These are phyloP conservation scores for Talaromyces trachyspermus DNA, from an alignment of 495 filamentous ascomycete genomes.

Conservation along the genomic window DNA sequence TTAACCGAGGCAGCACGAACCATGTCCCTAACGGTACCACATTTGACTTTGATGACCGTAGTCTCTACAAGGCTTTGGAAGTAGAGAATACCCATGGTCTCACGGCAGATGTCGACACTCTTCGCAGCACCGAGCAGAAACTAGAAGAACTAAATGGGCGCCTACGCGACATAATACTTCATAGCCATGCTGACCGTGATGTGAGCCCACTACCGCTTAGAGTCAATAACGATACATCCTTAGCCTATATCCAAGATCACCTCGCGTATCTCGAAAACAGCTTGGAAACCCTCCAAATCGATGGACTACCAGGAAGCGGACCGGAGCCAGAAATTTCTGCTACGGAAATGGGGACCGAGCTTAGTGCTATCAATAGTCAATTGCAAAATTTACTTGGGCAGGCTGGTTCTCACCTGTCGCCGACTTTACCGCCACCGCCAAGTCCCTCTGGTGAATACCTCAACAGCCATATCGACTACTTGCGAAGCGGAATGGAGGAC, in stretches of 20 bases:
- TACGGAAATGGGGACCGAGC: slow-evolving; percentile 15
- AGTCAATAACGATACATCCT: slow-evolving; percentile 16
- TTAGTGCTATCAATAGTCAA: slow-evolving; percentile 44
- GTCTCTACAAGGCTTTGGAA: slow-evolving; percentile 67
- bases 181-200: slow-evolving; percentile 43
- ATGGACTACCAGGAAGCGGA: slow-evolving; percentile 4
- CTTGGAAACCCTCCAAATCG: slow-evolving; percentile 29
- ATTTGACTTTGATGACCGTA: slow-evolving; percentile 70
- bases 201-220: slow-evolving; percentile 27
- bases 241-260: slow-evolving; percentile 31
- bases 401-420: slow-evolving; percentile 35
- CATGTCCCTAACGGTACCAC: slow-evolving; percentile 33
- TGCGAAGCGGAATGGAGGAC: slow-evolving; percentile 63
- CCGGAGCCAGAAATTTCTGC: slow-evolving; percentile 12
- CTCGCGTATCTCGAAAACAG: slow-evolving; percentile 45
- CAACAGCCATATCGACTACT: slow-evolving; percentile 47
- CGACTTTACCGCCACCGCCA: slow-evolving; percentile 42
- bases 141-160: slow-evolving; percentile 66
- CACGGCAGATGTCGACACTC: slow-evolving; percentile 23
- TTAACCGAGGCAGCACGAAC: slow-evolving; percentile 12
- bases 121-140: slow-evolving; percentile 57
- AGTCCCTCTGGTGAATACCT: slow-evolving; percentile 34
- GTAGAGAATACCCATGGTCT: slow-evolving; percentile 42
- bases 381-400: slow-evolving; percentile 44
- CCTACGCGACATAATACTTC: slow-evolving; percentile 58